Evolutionary conservation across 495 filamentous ascomycete genomes (phyloP), one percentile per base, ranked within the genome.

Genomic region (Amniculicola lignicola): DNA sequence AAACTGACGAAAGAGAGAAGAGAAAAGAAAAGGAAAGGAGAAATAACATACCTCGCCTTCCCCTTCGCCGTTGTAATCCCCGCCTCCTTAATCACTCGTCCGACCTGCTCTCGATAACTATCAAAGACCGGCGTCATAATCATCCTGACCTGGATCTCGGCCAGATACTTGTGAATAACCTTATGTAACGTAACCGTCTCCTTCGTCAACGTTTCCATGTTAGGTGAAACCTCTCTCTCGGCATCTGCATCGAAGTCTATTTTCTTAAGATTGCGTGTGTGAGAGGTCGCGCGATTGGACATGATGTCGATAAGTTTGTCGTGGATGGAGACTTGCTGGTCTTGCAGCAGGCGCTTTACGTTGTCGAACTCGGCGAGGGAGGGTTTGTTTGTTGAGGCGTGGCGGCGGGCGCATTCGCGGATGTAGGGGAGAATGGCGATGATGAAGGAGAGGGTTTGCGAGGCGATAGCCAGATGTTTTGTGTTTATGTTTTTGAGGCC

Each of bases 301-400:
- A 97, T 96, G 55, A 99, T 97, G 52, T 95, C 90, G 14, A 96
- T 87, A 0, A 99, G 75, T 67, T 99, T 99, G 47, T 95, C 90
- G 64, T 95, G 89, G 51, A 97, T 97, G 57, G 82, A 89, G 27
- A 82, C 82, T 66, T 96, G 93, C 68, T 97, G 93, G 63, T 99
- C 93, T 63, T 95, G 89, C 61, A 86, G 92, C 5, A 88, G 76
- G 31, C 93, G 81, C 59, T 86, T 86, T 48, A 95, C 84, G 74
- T 90, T 96, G 70, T 97, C 93, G 57, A 95, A 97, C 63, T 97
- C 93, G 28, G 81, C 84, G 75, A 94, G 86, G 16, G 72, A 67
- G 5, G 80, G 74, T 11, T 79, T 81, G 0, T 77, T 74, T 2
- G 81, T 75, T 5, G 84, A 79, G 1, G 67, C 56, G 57, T 94